Conservation (phyloP, 2,329 filamentous ascomycete species). For the Rhynchosporium secalis region DNA sequence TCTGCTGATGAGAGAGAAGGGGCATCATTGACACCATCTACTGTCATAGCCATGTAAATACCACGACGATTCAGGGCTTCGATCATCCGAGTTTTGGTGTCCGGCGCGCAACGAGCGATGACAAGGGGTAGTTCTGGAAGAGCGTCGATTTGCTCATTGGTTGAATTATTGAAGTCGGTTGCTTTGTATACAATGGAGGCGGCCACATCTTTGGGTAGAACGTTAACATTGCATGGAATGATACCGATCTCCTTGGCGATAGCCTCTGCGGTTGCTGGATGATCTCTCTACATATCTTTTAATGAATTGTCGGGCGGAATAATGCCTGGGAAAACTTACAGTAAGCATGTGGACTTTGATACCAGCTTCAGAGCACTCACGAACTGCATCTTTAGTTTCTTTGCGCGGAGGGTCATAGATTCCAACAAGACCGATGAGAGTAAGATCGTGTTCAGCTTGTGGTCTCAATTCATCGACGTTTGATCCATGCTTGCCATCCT, state of each 20-base stretch:
- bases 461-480: constrained; percentile 27
- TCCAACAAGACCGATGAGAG: constrained; percentile 68
- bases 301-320: background rate
- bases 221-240: constrained; percentile 58
- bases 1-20: constrained; percentile 63
- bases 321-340: constrained; percentile 37
- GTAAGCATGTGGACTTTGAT: constrained; percentile 80
- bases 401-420: constrained; percentile 59
- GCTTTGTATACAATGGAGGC: constrained; percentile 74
- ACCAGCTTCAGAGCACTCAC: constrained; percentile 64
- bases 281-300: constrained; percentile 59
- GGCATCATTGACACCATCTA: constrained; percentile 49
- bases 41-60: constrained; percentile 59
- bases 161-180: constrained; percentile 48
- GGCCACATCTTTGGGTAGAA: constrained; percentile 60
- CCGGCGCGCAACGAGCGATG: constrained; percentile 79
- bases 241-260: constrained; percentile 81
- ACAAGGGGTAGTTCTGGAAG: constrained; percentile 77
- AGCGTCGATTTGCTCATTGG: constrained; percentile 70
- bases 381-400: constrained; percentile 57
- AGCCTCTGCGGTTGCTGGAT: constrained; percentile 74
- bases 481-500: constrained; percentile 46
- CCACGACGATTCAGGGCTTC: constrained; percentile 77
- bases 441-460: constrained; percentile 63
- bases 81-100: constrained; percentile 90